phyloP scores from a whole-genome alignment of 345 rosid genomes.

The Boechera divaricarpa region DNA sequence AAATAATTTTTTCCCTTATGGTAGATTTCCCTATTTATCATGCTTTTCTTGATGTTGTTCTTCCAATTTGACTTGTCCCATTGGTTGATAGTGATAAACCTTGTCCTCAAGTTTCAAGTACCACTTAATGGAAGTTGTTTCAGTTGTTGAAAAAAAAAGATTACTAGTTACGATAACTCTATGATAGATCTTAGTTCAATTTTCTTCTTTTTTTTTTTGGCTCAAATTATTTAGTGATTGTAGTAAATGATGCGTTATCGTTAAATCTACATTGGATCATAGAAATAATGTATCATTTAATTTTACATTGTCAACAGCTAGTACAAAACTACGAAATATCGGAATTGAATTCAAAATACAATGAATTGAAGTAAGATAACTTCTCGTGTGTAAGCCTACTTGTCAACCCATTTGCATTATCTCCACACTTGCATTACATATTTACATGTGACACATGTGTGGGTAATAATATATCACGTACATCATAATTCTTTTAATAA shows the following conservation, averaged over 20 bases:
- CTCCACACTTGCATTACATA: constrained; percentile 33
- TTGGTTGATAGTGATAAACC: too few species aligned
- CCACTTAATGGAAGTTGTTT: too few species aligned
- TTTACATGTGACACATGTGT: constrained; percentile 33
- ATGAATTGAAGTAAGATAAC: constrained; percentile 29
- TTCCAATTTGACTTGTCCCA: too few species aligned
- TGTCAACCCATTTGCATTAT: constrained; percentile 42
- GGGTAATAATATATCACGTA: background rate
- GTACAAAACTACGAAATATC: background rate
- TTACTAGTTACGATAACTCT: background rate
- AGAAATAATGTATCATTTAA: background rate
- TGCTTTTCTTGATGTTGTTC: too few species aligned
- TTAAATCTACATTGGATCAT: background rate
- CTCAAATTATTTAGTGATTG: background rate
- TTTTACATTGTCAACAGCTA: background rate
- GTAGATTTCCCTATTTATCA: background rate
- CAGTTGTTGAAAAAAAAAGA: background rate
- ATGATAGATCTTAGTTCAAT: constrained; percentile 5
- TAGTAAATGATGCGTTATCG: background rate
- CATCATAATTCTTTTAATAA: constrained; percentile 5
- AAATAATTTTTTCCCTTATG: background rate
- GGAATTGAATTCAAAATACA: background rate
- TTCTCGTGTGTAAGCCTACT: constrained; percentile 28
- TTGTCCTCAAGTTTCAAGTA: too few species aligned
- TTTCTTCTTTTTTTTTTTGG: background rate